Conservation (phyloP, 495 filamentous ascomycete genomes). For the Xylaria nigripes region DNA sequence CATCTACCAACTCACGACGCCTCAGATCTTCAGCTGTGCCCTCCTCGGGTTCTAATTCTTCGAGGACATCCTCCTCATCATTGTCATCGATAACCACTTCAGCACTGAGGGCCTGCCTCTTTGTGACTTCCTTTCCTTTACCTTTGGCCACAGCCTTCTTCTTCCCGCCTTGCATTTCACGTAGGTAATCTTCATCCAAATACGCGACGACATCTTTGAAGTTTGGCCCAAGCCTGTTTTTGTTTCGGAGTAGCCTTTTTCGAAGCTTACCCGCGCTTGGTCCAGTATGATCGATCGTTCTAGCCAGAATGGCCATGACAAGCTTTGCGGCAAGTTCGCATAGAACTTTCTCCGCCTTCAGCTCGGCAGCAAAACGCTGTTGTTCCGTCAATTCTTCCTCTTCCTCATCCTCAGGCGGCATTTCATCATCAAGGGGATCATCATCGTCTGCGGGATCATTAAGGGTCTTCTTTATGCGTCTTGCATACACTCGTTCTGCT, state of each 20-base stretch:
- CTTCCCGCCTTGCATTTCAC: constrained; percentile 30
- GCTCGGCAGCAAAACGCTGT: constrained; percentile 49
- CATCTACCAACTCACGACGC: constrained; percentile 50
- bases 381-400: constrained; percentile 46
- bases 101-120: constrained; percentile 35
- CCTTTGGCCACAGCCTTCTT: constrained; percentile 35
- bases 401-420: constrained; percentile 51
- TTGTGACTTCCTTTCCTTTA: constrained; percentile 42
- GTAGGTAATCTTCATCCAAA: constrained; percentile 53
- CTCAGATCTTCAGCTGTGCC: constrained; percentile 55
- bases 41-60: constrained; percentile 44
- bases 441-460: constrained; percentile 62
- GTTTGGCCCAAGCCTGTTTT: constrained; percentile 57
- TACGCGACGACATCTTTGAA: constrained; percentile 69
- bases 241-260: constrained; percentile 59
- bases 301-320: constrained; percentile 66
- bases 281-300: constrained; percentile 57
- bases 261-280: constrained; percentile 51
- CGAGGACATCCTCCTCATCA: constrained; percentile 42
- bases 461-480: constrained; percentile 54
- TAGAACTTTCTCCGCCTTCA: constrained; percentile 71
- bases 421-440: constrained; percentile 48
- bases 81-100: constrained; percentile 43
- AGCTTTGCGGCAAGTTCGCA: constrained; percentile 79
- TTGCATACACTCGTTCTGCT: constrained; percentile 68